phyloP scores from a whole-genome alignment of 2,329 filamentous ascomycete genomes.

The Rhinocladiella similis region DNA sequence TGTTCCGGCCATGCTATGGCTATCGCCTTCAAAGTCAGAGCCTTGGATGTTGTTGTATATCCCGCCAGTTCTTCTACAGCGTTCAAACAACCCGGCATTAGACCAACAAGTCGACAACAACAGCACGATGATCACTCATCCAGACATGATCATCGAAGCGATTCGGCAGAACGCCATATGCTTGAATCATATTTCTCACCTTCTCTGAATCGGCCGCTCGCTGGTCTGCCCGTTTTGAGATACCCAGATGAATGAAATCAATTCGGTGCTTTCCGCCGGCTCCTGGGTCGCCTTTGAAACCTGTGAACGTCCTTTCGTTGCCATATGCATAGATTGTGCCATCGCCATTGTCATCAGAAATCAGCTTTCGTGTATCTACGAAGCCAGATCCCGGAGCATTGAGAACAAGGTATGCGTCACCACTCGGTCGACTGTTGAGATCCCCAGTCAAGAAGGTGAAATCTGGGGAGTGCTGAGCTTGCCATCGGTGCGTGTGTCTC shows the following conservation, averaged over 20 bases:
- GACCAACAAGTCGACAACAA: constrained; percentile 50
- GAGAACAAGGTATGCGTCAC: constrained; percentile 54
- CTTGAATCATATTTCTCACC: constrained; percentile 43
- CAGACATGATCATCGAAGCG: constrained; percentile 57
- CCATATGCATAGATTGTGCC: constrained; percentile 45
- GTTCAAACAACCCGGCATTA: neutral
- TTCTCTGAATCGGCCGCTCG: constrained; percentile 2
- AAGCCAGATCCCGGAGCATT: constrained; percentile 40
- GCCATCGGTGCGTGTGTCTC: constrained; percentile 26
- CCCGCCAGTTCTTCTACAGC: too few species aligned
- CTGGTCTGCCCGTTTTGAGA: constrained; percentile 23
- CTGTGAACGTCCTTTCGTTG: constrained; percentile 54
- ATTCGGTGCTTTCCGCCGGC: constrained; percentile 44
- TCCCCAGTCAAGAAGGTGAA: constrained; percentile 57
- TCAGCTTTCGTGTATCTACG: constrained; percentile 40
- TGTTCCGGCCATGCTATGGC: too few species aligned
- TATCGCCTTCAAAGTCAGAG: too few species aligned
- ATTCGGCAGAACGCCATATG: constrained; percentile 55
- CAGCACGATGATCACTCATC: constrained; percentile 58
- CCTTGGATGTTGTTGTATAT: too few species aligned
- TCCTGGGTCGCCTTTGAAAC: constrained; percentile 43
- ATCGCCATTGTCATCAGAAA: constrained; percentile 33
- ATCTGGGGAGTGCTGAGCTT: constrained; percentile 25
- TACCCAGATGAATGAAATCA: constrained; percentile 52
- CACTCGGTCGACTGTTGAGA: constrained; percentile 54